Evolutionary conservation across 108 stramenopile species (phyloP).

Genomic region (Pseudonitzschia multistriata): DNA sequence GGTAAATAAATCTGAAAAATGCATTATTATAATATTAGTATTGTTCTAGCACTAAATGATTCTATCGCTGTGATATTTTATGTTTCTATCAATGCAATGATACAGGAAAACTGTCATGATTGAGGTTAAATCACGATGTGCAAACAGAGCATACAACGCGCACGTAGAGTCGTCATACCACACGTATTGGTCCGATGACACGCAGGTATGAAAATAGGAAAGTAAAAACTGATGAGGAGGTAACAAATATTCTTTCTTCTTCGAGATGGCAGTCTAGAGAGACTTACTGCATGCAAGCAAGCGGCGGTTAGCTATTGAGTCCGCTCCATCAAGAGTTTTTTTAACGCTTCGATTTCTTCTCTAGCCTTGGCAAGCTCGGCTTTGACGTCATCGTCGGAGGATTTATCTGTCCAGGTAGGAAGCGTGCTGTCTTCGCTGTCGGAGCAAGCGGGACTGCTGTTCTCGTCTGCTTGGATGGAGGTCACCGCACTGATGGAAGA

Average conservation of each 20-base stretch:
- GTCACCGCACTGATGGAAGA: neutral
- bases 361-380: constrained; percentile 38
- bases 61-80: neutral
- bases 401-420: constrained; percentile 6
- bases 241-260: neutral
- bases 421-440: constrained; percentile 34
- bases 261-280: neutral
- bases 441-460: constrained; percentile 1
- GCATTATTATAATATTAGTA: too few species aligned
- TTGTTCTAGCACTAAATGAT: neutral
- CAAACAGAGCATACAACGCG: neutral
- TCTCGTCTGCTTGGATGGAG: neutral
- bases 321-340: constrained; percentile 23
- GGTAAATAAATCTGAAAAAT: too few species aligned
- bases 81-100: neutral
- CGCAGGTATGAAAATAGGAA: too few species aligned
- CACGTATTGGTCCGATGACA: too few species aligned
- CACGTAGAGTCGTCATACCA: too few species aligned
- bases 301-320: neutral
- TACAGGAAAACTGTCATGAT: neutral
- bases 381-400: constrained; percentile 21
- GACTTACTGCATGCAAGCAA: neutral
- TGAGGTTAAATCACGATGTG: neutral
- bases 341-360: constrained; percentile 38
- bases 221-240: constrained; percentile 3